Conservation (phyloP, 441 rosid genomes). For the Adansonia grandidieri region DNA sequence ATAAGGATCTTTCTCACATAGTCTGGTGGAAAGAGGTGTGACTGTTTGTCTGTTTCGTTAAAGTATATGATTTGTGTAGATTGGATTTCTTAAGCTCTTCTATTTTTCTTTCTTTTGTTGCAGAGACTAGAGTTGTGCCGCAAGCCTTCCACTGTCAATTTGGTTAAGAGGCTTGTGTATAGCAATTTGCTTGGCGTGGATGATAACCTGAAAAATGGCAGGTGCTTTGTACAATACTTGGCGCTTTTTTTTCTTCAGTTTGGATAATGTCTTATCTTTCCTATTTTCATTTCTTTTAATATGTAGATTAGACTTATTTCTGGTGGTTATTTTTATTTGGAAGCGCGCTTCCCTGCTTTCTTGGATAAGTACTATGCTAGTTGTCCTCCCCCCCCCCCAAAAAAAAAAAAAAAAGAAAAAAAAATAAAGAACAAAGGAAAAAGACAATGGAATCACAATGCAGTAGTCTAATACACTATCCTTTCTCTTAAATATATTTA, state of each 20-base stretch:
- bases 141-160: conserved; percentile 81
- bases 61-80: conserved; percentile 10
- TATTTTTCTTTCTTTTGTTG: conserved; percentile 25
- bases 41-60: conserved; percentile 16
- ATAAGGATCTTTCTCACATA: conserved; percentile 74
- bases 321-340: background rate
- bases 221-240: conserved; percentile 40
- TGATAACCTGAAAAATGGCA: conserved; percentile 77
- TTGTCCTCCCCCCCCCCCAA: background rate
- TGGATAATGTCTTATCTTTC: background rate
- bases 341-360: background rate
- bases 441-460: background rate
- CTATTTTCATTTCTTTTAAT: conserved; percentile 10
- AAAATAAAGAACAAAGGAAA: background rate
- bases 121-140: conserved; percentile 83
- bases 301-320: background rate
- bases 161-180: conserved; percentile 69
- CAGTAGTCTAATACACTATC: background rate
- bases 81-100: conserved; percentile 11
- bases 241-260: background rate
- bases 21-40: conserved; percentile 94
- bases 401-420: background rate
- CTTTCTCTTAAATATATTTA: background rate
- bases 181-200: conserved; percentile 84
- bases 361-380: background rate